Evolutionary conservation across 2,329 filamentous ascomycete species (phyloP), one percentile per base, ranked within the genome.

Genomic region (Cladophialophora chaetospira): DNA sequence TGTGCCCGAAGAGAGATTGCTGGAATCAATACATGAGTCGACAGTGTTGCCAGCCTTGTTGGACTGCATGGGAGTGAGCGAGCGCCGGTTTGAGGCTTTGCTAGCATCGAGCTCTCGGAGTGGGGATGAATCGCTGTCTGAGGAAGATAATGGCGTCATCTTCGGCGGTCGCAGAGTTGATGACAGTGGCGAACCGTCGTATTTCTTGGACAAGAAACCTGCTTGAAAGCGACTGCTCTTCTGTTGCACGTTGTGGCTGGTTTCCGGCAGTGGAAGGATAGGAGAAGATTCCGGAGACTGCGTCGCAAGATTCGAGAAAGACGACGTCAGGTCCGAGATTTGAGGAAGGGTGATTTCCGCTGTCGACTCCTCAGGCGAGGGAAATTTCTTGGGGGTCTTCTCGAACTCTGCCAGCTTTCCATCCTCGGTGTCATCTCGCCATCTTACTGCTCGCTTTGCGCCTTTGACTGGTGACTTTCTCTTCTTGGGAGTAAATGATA

Each of bases 361-460:
- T 0, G 83, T 82, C 2, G 78, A 78, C 13, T 82, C 77, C 6
- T 81, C 72, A 4, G 57, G 55, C 8, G 59, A 56, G n/a, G 55
- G 47, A 33, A 62, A 59, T 68, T 87, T 88, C 71, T 91, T 83
- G 1, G 94, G 93, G 2, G 93, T 97, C 74, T 91, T 90, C 68
- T 93, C 89, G 69, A 93, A 97, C 70, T 97, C 94, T 9, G 89
- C 91, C 54, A 97, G 77, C 0, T 87, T 86, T 21, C 91, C 92
- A 49, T 93, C 85, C 68, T 95, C 88, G 2, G 87, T 90, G 66
- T 97, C 94, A 67, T 96, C 91, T 57, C 90, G 86, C 94, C 94
- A 99, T 63, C 93, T 84, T 4, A 99, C 93, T 43, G 82, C 87
- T 58, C 92, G 84, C 73, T 91, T 91, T 53, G 76, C 71, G 9